Evolutionary conservation across 805 yeast species (phyloP), one percentile per base, ranked within the genome.

Genomic region (Kodamaea laetipori): DNA sequence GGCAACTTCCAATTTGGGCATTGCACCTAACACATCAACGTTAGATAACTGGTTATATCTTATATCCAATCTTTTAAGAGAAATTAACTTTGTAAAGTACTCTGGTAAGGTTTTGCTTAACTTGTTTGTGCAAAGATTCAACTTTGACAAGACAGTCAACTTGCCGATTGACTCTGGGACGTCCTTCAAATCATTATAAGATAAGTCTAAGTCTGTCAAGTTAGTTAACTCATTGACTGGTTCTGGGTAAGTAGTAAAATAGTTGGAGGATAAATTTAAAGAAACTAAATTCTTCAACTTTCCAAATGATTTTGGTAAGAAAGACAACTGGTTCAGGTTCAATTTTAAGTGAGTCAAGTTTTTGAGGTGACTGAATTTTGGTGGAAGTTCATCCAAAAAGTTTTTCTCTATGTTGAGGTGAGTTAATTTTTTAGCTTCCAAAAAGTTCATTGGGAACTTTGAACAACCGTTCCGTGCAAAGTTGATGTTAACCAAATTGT

Each of bases 251-350:
- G 51, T 52, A 35, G 73, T 73, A 55, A 86, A 79, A 47, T 67
- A 69, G 59, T 95, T 94, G 2, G 96, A 90, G 2, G 96, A 80
- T 36, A 94, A 64, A 58, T 94, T 88, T 50, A 94, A 66, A 4
- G 75, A 62, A 44, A 76, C 74, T 52, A 87, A 66, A 48, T 73
- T 73, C 34, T 69, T 69, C 33, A 87, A 66, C 15, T 74, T 73
- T 0, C 80, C 71, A 54, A 88, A 81, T 1, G 79, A 69, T 23
- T 70, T 70, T 0, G 95, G 95, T 32, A 90, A 64, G 4, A 60
- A 58, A 1, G 74, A 71, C 45, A 90, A 66, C 52, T 85, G 84
- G 58, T 90, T 90, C 60, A 94, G 85, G 49, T 86, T 86, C 50
- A 89, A 64, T 54, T 80, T 80, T 47, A 89, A 65, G 26, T 73